Percentiles rank a stretch among this genome's conserved stretches.
These are phyloP conservation scores for Piper longum DNA, from an alignment of 164 flowering plant genomes.

Conservation along the genomic window DNA sequence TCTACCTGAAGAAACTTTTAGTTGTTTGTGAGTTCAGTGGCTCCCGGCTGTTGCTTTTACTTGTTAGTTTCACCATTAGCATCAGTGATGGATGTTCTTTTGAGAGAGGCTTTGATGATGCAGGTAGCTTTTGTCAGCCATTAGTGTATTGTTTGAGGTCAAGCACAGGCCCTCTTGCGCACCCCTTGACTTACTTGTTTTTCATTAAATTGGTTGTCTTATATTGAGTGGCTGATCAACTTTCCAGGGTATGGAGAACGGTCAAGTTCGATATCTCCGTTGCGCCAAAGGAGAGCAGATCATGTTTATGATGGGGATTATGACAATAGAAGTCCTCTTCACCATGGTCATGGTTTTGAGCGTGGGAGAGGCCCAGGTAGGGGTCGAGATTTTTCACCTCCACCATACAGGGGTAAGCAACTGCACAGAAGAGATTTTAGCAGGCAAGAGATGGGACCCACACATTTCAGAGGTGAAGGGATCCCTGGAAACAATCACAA, in stretches of 20 bases:
- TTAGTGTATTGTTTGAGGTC: slow-evolving; percentile 7
- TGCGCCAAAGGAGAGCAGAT: slow-evolving; percentile 47
- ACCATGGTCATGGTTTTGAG: slow-evolving; percentile 46
- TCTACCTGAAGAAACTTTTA: not conserved
- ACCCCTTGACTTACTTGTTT: slow-evolving; percentile 4
- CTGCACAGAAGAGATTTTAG: slow-evolving; percentile 43
- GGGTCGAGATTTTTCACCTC: slow-evolving; percentile 58
- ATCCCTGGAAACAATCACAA: slow-evolving; percentile 58
- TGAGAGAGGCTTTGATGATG: slow-evolving; percentile 12
- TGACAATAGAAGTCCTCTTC: slow-evolving; percentile 29
- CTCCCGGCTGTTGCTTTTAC: not conserved
- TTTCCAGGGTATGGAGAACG: slow-evolving; percentile 76
- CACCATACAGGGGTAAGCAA: slow-evolving; percentile 37
- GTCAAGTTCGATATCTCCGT: slow-evolving; percentile 77
- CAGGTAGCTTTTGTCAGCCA: slow-evolving; percentile 1
- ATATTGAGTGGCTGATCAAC: slow-evolving; percentile 15
- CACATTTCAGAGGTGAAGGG: slow-evolving; percentile 41
- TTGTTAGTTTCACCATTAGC: not conserved
- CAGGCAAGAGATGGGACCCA: slow-evolving; percentile 39
- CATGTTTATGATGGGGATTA: slow-evolving; percentile 40
- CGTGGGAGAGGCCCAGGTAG: slow-evolving; percentile 56
- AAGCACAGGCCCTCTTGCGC: slow-evolving; percentile 7
- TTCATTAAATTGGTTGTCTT: slow-evolving; percentile 6
- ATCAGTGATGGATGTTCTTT: not conserved
- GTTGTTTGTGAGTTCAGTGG: not conserved